phyloP scores from a whole-genome alignment of 2,329 filamentous ascomycete genomes.

The Scytalidium lignicola region DNA sequence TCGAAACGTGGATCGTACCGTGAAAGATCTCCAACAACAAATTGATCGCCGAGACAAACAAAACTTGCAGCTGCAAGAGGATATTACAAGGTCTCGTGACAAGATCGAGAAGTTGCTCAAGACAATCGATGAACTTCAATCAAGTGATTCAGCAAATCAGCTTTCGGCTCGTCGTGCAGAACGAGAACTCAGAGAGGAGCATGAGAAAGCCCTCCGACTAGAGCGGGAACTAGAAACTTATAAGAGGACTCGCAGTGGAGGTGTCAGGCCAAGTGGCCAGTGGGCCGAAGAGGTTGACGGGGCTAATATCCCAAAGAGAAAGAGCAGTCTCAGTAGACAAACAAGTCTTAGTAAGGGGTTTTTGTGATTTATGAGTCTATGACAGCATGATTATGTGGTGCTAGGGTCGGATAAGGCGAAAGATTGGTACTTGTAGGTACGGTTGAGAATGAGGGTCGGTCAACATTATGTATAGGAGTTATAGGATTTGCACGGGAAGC shows the following conservation, averaged over 20 bases:
- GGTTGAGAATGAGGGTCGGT: not conserved
- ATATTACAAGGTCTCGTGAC: constrained; percentile 79
- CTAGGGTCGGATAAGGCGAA: not conserved
- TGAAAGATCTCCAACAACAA: constrained; percentile 88
- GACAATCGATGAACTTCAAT: constrained; percentile 91
- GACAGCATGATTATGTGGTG: not conserved
- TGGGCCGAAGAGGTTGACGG: constrained; percentile 24
- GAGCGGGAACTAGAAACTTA: constrained; percentile 76
- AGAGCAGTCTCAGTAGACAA: constrained; percentile 58
- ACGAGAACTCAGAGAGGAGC: constrained; percentile 82
- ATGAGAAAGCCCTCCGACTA: constrained; percentile 73
- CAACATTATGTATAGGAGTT: not conserved
- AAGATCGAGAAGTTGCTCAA: constrained; percentile 84
- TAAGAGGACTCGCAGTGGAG: constrained; percentile 10
- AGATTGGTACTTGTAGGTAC: not conserved
- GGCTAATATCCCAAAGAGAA: constrained; percentile 57
- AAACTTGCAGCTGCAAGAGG: constrained; percentile 73
- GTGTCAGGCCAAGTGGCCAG: constrained; percentile 19
- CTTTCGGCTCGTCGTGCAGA: constrained; percentile 80
- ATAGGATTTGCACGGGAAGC: not conserved
- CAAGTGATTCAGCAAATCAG: constrained; percentile 76
- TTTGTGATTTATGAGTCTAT: constrained; percentile 38
- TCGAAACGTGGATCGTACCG: constrained; percentile 87
- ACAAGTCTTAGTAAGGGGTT: constrained; percentile 77
- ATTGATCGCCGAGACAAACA: constrained; percentile 91